Evolutionary conservation across 192 early-diverging fungal genomes (phyloP).

Genomic region (Umbelopsis ramanniana): DNA sequence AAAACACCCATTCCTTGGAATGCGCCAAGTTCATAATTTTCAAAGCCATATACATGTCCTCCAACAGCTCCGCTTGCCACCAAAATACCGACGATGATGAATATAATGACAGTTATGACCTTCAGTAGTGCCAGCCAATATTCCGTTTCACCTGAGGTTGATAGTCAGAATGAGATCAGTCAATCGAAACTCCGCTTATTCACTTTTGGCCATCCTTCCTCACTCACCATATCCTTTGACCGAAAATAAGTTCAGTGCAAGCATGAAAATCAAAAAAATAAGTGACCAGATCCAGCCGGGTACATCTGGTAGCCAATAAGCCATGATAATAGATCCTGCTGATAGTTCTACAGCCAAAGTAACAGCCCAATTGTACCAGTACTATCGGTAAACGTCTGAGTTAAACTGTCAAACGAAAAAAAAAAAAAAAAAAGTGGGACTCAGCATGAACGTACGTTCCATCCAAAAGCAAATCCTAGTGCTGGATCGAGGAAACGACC

Average conservation of each 20-base stretch:
- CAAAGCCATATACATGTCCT: slow-evolving; percentile 61
- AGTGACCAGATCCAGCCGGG: slow-evolving; percentile 48
- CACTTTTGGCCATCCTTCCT: neutral
- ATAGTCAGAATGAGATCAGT: neutral
- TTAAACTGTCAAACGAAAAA: neutral
- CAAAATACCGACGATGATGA: slow-evolving; percentile 81
- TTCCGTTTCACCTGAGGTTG: slow-evolving; percentile 64
- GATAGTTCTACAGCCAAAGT: slow-evolving; percentile 46
- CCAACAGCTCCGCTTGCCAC: slow-evolving; percentile 71
- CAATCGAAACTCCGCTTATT: neutral
- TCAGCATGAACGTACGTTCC: slow-evolving; percentile 45
- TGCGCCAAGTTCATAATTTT: slow-evolving; percentile 64
- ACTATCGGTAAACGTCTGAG: slow-evolving; percentile 1
- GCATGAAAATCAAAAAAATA: slow-evolving; percentile 66
- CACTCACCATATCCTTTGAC: slow-evolving; percentile 74
- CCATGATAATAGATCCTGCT: slow-evolving; percentile 81
- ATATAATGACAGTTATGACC: slow-evolving; percentile 81
- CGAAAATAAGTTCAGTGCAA: slow-evolving; percentile 72
- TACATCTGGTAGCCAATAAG: slow-evolving; percentile 57
- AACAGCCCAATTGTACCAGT: slow-evolving; percentile 41
- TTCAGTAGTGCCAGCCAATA: slow-evolving; percentile 88
- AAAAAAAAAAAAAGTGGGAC: slow-evolving; percentile 3
- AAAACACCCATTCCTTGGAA: slow-evolving; percentile 67
- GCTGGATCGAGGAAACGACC: slow-evolving; percentile 84
- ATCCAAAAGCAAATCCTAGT: slow-evolving; percentile 76